Evolutionary conservation across 345 rosid species (phyloP).

Genomic region (Gossypium rotundifolium): DNA sequence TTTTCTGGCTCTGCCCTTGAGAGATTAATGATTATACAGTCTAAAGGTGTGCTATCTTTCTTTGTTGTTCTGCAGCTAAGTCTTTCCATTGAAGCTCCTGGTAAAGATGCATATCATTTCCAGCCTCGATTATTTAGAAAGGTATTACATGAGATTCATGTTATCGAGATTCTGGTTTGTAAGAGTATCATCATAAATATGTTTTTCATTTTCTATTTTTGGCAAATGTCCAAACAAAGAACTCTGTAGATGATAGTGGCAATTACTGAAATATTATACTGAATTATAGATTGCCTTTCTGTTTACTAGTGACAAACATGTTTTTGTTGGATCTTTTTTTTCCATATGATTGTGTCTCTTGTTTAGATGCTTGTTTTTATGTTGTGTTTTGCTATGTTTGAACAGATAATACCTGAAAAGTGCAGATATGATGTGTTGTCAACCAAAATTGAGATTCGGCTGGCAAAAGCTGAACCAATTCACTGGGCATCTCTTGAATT

Average conservation of each 20-base stretch:
- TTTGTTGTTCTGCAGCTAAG: conserved; percentile 56
- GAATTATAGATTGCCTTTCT: neutral
- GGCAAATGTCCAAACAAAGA: neutral
- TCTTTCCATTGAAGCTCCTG: conserved; percentile 58
- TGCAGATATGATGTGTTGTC: conserved; percentile 65
- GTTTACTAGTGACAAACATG: neutral
- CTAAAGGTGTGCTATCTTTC: neutral
- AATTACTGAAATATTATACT: neutral
- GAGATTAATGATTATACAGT: neutral
- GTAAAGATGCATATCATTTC: conserved; percentile 63
- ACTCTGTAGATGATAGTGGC: neutral
- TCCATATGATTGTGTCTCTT: neutral
- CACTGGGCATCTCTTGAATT: conserved; percentile 86
- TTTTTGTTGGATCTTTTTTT: neutral
- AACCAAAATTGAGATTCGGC: conserved; percentile 80
- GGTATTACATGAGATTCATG: conserved; percentile 34
- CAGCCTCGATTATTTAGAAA: conserved; percentile 89
- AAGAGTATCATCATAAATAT: neutral
- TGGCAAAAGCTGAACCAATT: conserved; percentile 66
- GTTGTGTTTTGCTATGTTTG: conserved; percentile 8
- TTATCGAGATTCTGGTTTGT: neutral
- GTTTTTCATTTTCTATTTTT: neutral
- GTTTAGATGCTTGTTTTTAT: neutral
- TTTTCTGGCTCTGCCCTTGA: neutral
- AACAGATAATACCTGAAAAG: conserved; percentile 65